phyloP scores from a whole-genome alignment of 805 yeast species.

The Maudiozyma pseudohumilis region DNA sequence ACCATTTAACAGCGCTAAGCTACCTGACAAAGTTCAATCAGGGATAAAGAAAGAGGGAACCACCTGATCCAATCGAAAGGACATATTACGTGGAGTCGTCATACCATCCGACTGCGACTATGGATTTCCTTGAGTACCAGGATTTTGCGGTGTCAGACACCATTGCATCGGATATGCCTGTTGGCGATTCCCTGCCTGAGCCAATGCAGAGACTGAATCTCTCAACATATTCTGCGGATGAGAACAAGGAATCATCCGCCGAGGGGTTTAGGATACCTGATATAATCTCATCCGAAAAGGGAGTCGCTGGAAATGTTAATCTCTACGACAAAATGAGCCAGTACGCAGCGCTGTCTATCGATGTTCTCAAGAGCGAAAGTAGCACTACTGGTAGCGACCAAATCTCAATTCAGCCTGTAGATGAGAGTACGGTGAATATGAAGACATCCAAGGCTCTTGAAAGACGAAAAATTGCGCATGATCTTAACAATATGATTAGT shows the following conservation, averaged over 20 bases:
- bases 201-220: conserved; percentile 22
- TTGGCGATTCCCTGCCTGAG: conserved; percentile 16
- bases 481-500: background rate
- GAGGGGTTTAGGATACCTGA: conserved; percentile 1
- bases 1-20: no score
- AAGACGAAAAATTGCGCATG: background rate
- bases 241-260: background rate
- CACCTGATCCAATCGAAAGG: no score
- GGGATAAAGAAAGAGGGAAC: background rate
- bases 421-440: background rate
- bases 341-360: conserved; percentile 2
- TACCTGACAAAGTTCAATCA: no score
- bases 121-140: conserved; percentile 42
- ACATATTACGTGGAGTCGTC: no score
- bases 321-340: background rate
- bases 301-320: conserved; percentile 4
- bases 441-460: background rate
- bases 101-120: conserved; percentile 8
- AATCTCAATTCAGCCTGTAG: background rate
- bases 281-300: background rate
- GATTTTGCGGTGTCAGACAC: conserved; percentile 29
- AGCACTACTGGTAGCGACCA: background rate
- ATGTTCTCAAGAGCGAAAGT: conserved; percentile 1
- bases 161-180: conserved; percentile 8
- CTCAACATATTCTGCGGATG: conserved; percentile 11